These are phyloP conservation scores for Syncephalastrum monosporum DNA, from an alignment of 371 early-diverging fungal species.

Conservation along the genomic window DNA sequence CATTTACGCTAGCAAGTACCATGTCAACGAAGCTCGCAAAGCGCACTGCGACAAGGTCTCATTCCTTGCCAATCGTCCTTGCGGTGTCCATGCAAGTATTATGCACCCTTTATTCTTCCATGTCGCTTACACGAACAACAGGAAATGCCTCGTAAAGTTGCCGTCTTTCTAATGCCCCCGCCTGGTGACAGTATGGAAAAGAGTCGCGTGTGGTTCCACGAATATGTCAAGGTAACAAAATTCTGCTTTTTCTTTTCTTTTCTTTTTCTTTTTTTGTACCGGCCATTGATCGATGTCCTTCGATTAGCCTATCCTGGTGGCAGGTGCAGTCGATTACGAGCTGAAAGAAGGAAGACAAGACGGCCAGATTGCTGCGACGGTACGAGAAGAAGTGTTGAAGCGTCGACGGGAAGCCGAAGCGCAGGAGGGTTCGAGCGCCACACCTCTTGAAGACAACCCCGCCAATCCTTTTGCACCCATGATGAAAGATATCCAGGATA, in stretches of 20 bases:
- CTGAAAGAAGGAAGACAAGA: constrained; percentile 53
- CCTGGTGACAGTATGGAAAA: constrained; percentile 71
- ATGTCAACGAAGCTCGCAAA: constrained; percentile 50
- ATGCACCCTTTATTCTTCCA: not conserved
- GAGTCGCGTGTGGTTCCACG: constrained; percentile 62
- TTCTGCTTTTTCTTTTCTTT: not conserved
- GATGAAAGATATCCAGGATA: constrained; percentile 16
- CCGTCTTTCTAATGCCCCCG: constrained; percentile 62
- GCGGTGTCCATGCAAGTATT: constrained; percentile 50
- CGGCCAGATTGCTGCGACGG: constrained; percentile 56
- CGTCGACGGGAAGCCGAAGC: constrained; percentile 30
- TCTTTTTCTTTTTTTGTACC: constrained; percentile 1
- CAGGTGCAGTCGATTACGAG: constrained; percentile 71
- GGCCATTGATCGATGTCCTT: not conserved
- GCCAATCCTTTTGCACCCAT: constrained; percentile 26
- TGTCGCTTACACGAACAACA: constrained; percentile 6
- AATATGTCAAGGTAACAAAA: constrained; percentile 63
- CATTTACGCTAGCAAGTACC: constrained; percentile 52
- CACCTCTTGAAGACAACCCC: too few species aligned
- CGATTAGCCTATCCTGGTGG: constrained; percentile 66
- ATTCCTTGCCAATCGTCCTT: constrained; percentile 56
- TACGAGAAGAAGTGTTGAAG: constrained; percentile 54
- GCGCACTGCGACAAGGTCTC: constrained; percentile 50
- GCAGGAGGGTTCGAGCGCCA: too few species aligned
- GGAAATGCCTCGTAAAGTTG: constrained; percentile 69